Evolutionary conservation across 495 filamentous ascomycete species (phyloP).

Genomic region (Bathelium albidoporum): DNA sequence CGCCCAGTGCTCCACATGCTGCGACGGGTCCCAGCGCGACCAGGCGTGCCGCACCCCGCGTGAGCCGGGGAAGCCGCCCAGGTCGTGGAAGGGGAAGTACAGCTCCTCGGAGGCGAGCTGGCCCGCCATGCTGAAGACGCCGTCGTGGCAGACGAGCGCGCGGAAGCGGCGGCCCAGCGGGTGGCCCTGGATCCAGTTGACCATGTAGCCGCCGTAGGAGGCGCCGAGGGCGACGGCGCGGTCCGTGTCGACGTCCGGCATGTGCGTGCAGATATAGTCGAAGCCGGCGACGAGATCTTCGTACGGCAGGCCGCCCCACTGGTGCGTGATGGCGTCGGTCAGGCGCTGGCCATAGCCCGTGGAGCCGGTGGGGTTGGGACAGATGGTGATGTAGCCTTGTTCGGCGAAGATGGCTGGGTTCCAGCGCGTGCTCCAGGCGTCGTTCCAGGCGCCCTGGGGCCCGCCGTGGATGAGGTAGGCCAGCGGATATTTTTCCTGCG

Average conservation of each 20-base stretch:
- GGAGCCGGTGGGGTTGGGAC: constrained; percentile 44
- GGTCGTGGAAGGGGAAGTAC: constrained; percentile 32
- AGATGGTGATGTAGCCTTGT: constrained; percentile 47
- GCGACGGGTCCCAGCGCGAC: constrained; percentile 72
- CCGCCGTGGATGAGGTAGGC: constrained; percentile 44
- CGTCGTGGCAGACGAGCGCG: constrained; percentile 59
- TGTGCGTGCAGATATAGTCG: constrained; percentile 40
- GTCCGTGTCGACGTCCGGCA: constrained; percentile 41
- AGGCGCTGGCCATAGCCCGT: constrained; percentile 42
- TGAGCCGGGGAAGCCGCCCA: constrained; percentile 34
- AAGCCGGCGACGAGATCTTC: constrained; percentile 44
- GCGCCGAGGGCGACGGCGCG: constrained; percentile 41
- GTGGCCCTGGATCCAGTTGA: constrained; percentile 50
- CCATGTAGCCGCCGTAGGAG: constrained; percentile 46
- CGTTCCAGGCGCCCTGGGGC: constrained; percentile 40
- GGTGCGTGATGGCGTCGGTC: constrained; percentile 36
- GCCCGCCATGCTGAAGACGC: constrained; percentile 37
- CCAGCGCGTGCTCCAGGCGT: constrained; percentile 43
- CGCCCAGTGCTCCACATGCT: constrained; percentile 58
- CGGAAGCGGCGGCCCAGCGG: constrained; percentile 43
- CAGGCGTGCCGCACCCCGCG: constrained; percentile 45
- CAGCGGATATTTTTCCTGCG: constrained; percentile 41
- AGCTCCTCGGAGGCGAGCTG: constrained; percentile 46
- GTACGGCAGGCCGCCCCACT: constrained; percentile 47
- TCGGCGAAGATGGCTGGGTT: constrained; percentile 46